phyloP scores from a whole-genome alignment of 176 grass and related monocot genomes.

The Rhynchospora breviuscula region DNA sequence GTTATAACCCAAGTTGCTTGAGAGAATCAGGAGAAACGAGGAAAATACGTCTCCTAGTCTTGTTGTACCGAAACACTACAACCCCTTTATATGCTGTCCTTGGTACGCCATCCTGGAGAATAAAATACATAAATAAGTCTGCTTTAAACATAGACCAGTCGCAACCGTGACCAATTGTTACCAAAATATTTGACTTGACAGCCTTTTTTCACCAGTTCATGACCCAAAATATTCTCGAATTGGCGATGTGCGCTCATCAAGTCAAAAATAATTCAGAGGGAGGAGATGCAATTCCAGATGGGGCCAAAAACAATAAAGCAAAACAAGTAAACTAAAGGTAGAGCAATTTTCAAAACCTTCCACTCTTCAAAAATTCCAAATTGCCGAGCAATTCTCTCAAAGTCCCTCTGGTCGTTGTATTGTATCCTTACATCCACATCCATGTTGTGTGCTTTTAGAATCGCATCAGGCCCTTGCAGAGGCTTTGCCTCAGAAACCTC shows the following conservation, averaged over 20 bases:
- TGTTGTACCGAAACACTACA: constrained; percentile 66
- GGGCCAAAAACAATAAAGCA: not conserved
- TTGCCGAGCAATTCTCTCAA: constrained; percentile 79
- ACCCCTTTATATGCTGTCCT: constrained; percentile 96
- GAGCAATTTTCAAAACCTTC: constrained; percentile 50
- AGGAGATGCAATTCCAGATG: not conserved
- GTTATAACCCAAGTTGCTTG: constrained; percentile 41
- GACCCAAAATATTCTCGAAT: not conserved
- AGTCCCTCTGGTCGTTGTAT: constrained; percentile 65
- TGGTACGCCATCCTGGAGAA: constrained; percentile 75
- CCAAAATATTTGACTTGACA: not conserved
- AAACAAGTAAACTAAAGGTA: not conserved
- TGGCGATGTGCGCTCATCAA: not conserved
- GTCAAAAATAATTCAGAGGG: not conserved
- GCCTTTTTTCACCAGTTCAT: not conserved
- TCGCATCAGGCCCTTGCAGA: constrained; percentile 56
- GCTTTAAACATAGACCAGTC: not conserved
- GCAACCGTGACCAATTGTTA: not conserved
- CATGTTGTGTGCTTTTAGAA: constrained; percentile 56
- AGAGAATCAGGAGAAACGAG: constrained; percentile 60
- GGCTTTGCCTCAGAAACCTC: constrained; percentile 64
- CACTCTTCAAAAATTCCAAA: constrained; percentile 99
- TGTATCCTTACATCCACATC: constrained; percentile 72
- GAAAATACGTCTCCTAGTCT: constrained; percentile 57
- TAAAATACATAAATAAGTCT: not conserved